Percentiles rank a stretch among this genome's conserved stretches.
Evolutionary conservation across 495 filamentous ascomycete species (phyloP).

Genomic region (Neurospora sp.): DNA sequence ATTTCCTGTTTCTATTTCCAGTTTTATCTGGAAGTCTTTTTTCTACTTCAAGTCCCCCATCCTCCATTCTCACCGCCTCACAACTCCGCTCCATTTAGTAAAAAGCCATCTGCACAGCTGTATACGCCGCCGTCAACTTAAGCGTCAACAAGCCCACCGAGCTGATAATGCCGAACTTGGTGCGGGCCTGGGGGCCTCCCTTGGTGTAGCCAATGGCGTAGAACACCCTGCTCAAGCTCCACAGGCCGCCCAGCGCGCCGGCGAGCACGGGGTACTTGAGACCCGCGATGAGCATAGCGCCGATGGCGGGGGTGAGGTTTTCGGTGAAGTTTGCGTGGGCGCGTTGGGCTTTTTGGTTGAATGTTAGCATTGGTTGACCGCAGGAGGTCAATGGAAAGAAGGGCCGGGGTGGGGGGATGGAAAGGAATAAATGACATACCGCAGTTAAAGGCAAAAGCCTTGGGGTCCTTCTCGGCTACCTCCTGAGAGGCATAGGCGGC

Average conservation of each 20-base stretch:
- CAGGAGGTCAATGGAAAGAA: too few species aligned
- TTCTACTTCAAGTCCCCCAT: neutral
- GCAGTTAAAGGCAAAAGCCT: constrained; percentile 41
- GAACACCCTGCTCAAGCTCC: constrained; percentile 44
- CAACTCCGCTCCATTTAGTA: constrained; percentile 3
- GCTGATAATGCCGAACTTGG: constrained; percentile 12
- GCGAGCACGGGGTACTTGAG: constrained; percentile 48
- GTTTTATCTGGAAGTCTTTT: neutral
- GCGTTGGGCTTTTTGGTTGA: constrained; percentile 45
- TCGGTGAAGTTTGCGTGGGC: constrained; percentile 65
- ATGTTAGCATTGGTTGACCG: constrained; percentile 14
- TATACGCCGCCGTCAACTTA: constrained; percentile 24
- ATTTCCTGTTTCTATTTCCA: neutral
- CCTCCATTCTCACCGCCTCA: neutral
- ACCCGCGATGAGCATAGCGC: constrained; percentile 43
- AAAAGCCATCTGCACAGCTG: constrained; percentile 19
- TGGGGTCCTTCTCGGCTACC: constrained; percentile 45
- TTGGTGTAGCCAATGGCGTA: constrained; percentile 54
- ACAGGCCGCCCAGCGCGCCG: constrained; percentile 41
- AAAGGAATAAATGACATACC: too few species aligned
- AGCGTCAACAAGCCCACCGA: constrained; percentile 16
- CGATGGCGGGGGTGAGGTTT: constrained; percentile 50
- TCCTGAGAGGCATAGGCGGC: constrained; percentile 52
- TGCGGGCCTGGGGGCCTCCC: constrained; percentile 24
- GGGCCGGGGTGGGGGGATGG: too few species aligned